phyloP scores from a whole-genome alignment of 106 monocot genomes.

The Dendrobium nobile region DNA sequence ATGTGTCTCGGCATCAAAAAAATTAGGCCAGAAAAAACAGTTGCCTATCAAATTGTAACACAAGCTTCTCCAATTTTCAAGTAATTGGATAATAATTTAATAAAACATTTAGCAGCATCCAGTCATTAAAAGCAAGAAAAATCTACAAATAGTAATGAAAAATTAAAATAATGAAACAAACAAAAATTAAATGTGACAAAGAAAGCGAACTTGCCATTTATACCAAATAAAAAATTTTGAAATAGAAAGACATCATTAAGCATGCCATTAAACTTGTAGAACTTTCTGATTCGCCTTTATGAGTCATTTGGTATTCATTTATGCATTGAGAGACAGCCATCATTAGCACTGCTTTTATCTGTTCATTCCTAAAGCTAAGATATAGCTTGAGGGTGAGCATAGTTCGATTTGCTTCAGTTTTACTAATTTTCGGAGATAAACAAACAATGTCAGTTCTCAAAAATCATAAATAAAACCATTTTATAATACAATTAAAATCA shows the following conservation, averaged over 20 bases:
- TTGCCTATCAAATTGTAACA: background rate
- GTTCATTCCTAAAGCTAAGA: background rate
- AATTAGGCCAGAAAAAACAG: background rate
- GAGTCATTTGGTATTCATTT: background rate
- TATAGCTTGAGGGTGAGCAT: no score
- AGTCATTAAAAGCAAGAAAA: background rate
- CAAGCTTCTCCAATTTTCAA: background rate
- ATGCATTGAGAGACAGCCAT: background rate
- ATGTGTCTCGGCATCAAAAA: background rate
- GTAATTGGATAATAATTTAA: background rate
- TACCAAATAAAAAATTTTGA: background rate
- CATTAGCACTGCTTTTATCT: background rate
- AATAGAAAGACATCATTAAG: background rate
- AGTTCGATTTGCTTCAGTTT: no score
- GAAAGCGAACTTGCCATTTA: background rate
- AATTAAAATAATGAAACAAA: background rate
- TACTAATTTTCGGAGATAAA: no score
- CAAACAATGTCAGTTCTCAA: no score
- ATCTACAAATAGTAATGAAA: background rate
- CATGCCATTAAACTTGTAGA: background rate
- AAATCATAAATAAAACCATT: no score
- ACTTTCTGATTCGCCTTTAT: background rate
- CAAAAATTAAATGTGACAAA: background rate
- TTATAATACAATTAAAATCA: no score
- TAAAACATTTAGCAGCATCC: background rate